Conservation (phyloP, 1,284 basidiomycete genomes). For the Rhizopogon parksii region DNA sequence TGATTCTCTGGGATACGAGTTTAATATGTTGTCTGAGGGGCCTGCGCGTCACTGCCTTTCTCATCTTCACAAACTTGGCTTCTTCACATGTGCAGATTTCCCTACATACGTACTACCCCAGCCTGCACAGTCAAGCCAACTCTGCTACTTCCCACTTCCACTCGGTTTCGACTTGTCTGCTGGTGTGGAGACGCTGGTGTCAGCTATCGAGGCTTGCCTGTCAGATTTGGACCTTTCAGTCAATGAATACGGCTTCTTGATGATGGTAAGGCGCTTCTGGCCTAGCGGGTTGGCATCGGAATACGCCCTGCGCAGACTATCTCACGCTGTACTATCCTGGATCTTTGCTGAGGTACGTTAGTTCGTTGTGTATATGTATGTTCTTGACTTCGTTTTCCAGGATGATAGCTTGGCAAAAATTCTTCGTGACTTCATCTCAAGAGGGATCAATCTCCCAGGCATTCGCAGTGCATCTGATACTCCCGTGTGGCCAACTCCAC, state of each 20-base stretch:
- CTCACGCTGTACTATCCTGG: slow-evolving; percentile 51
- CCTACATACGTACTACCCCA: slow-evolving; percentile 29
- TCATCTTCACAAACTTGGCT: slow-evolving; percentile 55
- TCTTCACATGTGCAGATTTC: slow-evolving; percentile 45
- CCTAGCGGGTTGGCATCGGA: slow-evolving; percentile 66
- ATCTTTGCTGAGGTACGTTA: slow-evolving; percentile 55
- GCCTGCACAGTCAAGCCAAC: slow-evolving; percentile 8
- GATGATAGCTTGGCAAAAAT: slow-evolving; percentile 56
- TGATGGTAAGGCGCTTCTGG: slow-evolving; percentile 62
- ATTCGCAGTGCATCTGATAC: slow-evolving; percentile 42
- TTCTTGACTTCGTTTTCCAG: slow-evolving; percentile 28
- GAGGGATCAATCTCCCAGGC: slow-evolving; percentile 52
- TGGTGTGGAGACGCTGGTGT: slow-evolving; percentile 65
- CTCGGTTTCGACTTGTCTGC: slow-evolving; percentile 63
- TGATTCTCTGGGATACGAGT: slow-evolving; percentile 53
- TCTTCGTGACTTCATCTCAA: slow-evolving; percentile 56
- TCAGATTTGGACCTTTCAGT: slow-evolving; percentile 62
- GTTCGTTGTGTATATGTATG: neutral
- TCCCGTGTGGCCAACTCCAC: slow-evolving; percentile 43
- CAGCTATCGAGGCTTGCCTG: slow-evolving; percentile 65
- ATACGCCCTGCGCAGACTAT: slow-evolving; percentile 52
- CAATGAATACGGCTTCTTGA: slow-evolving; percentile 65
- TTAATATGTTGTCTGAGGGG: slow-evolving; percentile 48
- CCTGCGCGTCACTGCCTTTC: slow-evolving; percentile 48
- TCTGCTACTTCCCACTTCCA: slow-evolving; percentile 60